Percentiles rank a stretch among this genome's conserved stretches.
Conservation (phyloP, 805 yeast species). For the Wickerhamiella azyma region DNA sequence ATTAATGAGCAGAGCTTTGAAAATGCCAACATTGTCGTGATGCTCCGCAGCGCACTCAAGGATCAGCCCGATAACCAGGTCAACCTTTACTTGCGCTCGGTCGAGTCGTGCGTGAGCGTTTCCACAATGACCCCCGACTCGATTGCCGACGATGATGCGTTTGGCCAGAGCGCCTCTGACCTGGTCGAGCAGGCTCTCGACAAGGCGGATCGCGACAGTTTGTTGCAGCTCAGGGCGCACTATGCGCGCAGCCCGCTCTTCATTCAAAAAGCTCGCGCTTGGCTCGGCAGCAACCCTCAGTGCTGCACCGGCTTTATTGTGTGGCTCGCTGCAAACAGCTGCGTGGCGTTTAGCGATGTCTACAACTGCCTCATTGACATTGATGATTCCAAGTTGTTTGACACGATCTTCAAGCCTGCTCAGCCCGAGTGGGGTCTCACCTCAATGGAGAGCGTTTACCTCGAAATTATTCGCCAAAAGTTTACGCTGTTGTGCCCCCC, state of each 20-base stretch:
- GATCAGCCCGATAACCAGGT: slow-evolving; percentile 1
- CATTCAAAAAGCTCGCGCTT: not conserved
- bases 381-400: not conserved
- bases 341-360: slow-evolving; percentile 3
- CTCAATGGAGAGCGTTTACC: not conserved
- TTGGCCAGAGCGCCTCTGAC: not conserved
- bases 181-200: not conserved
- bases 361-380: slow-evolving; percentile 2
- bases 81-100: slow-evolving; percentile 4
- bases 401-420: not conserved
- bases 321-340: not conserved
- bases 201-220: not conserved
- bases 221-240: slow-evolving; percentile 1
- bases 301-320: not conserved
- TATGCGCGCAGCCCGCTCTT: not conserved
- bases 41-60: slow-evolving; percentile 1
- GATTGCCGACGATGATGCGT: not conserved
- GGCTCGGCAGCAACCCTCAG: not conserved
- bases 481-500: not conserved
- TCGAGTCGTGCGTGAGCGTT: not conserved
- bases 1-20: slow-evolving; percentile 2
- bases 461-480: not conserved
- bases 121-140: slow-evolving; percentile 3
- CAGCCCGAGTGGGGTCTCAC: not conserved
- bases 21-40: slow-evolving; percentile 3